Evolutionary conservation across 1,284 basidiomycete genomes (phyloP).

Genomic region (Lentinus polychrous): DNA sequence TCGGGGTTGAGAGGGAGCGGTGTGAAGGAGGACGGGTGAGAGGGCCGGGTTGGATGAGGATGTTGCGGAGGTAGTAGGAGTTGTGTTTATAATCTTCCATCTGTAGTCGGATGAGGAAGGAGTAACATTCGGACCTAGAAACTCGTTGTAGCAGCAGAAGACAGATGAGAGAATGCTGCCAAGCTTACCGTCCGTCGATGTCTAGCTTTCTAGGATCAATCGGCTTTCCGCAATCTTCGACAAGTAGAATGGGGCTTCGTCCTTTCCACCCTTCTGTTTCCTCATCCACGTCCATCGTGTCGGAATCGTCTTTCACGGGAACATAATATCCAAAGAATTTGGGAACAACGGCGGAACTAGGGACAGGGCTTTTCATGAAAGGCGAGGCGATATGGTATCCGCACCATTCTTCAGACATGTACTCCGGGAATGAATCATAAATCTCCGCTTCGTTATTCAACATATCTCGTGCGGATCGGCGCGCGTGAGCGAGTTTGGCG

Average conservation of each 20-base stretch:
- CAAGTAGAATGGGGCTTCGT: conserved; percentile 36
- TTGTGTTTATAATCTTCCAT: conserved; percentile 32
- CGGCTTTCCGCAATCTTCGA: conserved; percentile 40
- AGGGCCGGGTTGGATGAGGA: conserved; percentile 38
- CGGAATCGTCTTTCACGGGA: conserved; percentile 14
- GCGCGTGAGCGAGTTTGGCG: conserved; percentile 21
- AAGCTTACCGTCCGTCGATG: conserved; percentile 26
- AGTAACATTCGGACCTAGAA: conserved; percentile 29
- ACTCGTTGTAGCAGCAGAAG: conserved; percentile 1
- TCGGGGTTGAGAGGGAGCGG: conserved; percentile 20
- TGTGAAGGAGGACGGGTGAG: conserved; percentile 23
- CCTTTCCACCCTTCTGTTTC: not conserved
- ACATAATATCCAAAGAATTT: conserved; percentile 49
- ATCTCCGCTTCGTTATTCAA: conserved; percentile 33
- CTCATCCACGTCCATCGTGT: not conserved
- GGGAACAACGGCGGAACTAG: conserved; percentile 35
- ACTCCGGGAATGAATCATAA: conserved; percentile 35
- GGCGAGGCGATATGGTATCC: conserved; percentile 33
- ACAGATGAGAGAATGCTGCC: not conserved
- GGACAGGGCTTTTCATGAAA: conserved; percentile 27
- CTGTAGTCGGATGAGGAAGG: conserved; percentile 35
- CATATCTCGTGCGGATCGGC: conserved; percentile 16
- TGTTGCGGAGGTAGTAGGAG: conserved; percentile 37
- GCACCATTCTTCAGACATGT: conserved; percentile 41
- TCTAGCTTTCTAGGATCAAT: conserved; percentile 22